Evolutionary conservation across 2,329 filamentous ascomycete genomes (phyloP).

Genomic region (Alternaria incomplexa): DNA sequence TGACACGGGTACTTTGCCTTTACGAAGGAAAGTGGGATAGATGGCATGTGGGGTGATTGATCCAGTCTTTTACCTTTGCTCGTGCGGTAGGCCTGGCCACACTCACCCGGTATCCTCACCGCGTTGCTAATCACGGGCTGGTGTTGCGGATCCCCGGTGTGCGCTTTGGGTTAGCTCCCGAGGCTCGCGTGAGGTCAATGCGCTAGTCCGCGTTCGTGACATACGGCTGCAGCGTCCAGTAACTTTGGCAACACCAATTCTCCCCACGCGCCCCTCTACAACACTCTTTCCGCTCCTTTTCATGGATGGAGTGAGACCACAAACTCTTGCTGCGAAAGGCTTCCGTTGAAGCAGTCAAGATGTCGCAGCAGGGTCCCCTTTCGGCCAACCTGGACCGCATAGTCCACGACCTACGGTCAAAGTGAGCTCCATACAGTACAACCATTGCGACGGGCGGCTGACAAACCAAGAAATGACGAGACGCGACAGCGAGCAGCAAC

Average conservation of each 20-base stretch:
- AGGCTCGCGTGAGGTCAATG: slow-evolving; percentile 21
- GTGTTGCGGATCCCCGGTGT: slow-evolving; percentile 12
- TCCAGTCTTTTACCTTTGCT: not conserved
- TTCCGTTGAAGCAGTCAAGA: slow-evolving; percentile 46
- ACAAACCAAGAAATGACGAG: slow-evolving; percentile 52
- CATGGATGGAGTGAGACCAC: slow-evolving; percentile 39
- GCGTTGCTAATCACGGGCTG: not conserved
- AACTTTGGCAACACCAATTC: slow-evolving; percentile 24
- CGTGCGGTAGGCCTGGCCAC: not conserved
- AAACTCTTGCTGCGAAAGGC: slow-evolving; percentile 35
- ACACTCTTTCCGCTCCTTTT: slow-evolving; percentile 28
- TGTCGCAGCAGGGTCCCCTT: slow-evolving; percentile 45
- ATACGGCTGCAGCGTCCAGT: slow-evolving; percentile 17
- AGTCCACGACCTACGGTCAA: slow-evolving; percentile 64
- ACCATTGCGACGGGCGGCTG: slow-evolving; percentile 8
- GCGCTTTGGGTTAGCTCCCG: slow-evolving; percentile 8
- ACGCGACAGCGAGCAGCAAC: slow-evolving; percentile 52
- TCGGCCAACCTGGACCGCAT: slow-evolving; percentile 57
- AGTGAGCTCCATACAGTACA: slow-evolving; percentile 44
- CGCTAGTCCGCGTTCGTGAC: slow-evolving; percentile 27
- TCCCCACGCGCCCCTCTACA: slow-evolving; percentile 7
- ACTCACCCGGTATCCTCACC: slow-evolving; percentile 4
- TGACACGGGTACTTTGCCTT: not conserved
- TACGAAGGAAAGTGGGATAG: not conserved
- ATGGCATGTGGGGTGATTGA: not conserved